Base-by-base conservation (phyloP, 2,329 filamentous ascomycete genomes). In the Paraphoma sp. region DNA sequence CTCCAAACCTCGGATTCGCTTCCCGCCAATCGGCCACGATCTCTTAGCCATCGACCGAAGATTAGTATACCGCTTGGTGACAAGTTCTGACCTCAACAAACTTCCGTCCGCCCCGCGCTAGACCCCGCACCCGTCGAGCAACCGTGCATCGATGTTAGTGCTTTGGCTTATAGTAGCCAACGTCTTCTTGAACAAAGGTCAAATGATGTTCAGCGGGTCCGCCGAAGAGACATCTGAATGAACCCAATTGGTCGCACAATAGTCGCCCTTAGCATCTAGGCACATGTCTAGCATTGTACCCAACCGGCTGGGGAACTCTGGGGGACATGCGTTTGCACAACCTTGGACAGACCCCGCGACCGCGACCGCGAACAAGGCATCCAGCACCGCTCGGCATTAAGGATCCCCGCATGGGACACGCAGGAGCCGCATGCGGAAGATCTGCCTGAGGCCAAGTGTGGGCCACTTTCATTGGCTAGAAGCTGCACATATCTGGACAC, bases 361-460 rank as follows among this genome's bases (percentile, higher is more conserved):
- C 66, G 64, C 62, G 53, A 64, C 51, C 63, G 54, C 57, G 58
- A 57, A 56, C 46, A 55, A 46, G 45, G 59, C 47, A 42, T 49
- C 42, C 6, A 54, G 31, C 10, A 44, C 45, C 49, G 49, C 43
- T 57, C 58, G 58, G 64, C 54, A 56, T 58, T 51, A 56, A 48
- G 62, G 59, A 62, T 55, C 58, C 61, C 63, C 67, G 57, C 62
- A 62, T 64, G 54, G 52, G 51, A 57, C 40, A 56, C 53, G 38
- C 49, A 53, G 59, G 65, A 69, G 65, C 67, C 67, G 65, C 67
- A 67, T 59, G 49, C 52, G 16, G 53, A 55, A 48, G 61, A 54
- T 52, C 51, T 49, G 48, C 38, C 55, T 48, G 9, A 52, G 44
- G 48, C 29, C 44, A 14, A 28, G 16, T 33, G 23, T 11, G 48